phyloP scores from a whole-genome alignment of 768 basidiomycete genomes.

The Hygrocybe punicea region DNA sequence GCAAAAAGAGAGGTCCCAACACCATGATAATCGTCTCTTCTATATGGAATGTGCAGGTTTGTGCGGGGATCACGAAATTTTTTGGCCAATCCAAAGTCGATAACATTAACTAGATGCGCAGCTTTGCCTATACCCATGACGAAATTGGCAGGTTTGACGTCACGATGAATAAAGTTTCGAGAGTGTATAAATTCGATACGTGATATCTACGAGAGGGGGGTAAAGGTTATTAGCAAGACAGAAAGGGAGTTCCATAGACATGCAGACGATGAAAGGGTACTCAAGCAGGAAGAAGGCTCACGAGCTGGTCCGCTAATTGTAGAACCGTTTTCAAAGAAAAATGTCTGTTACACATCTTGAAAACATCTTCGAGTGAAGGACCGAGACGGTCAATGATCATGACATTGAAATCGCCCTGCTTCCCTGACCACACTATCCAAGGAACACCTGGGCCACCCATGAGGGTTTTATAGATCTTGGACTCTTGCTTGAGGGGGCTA shows the following conservation, averaged over 20 bases:
- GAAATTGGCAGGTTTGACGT: constrained; percentile 99
- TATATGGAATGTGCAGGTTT: constrained; percentile 65
- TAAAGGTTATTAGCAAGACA: constrained; percentile 8
- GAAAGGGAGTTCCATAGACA: constrained; percentile 12
- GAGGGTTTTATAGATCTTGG: constrained; percentile 87
- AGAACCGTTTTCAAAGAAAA: constrained; percentile 95
- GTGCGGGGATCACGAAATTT: constrained; percentile 68
- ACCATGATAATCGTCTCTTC: constrained; percentile 62
- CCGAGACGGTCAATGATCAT: constrained; percentile 97
- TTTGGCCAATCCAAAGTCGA: constrained; percentile 83
- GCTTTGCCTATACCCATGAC: constrained; percentile 77
- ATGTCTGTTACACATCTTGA: constrained; percentile 85
- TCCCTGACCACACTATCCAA: constrained; percentile 90
- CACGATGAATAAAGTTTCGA: constrained; percentile 90
- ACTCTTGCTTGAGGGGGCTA: constrained; percentile 81
- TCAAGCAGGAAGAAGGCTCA: constrained; percentile 41
- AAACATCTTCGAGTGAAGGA: constrained; percentile 81
- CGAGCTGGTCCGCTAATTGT: constrained; percentile 90
- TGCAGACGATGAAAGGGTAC: neutral
- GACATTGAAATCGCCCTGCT: constrained; percentile 92
- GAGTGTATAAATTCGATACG: constrained; percentile 97
- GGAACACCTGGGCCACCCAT: constrained; percentile 88
- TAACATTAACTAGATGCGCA: constrained; percentile 79
- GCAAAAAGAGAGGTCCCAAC: constrained; percentile 79
- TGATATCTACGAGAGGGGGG: constrained; percentile 60